Evolutionary conservation across 495 filamentous ascomycete genomes (phyloP), one percentile per base, ranked within the genome.

Genomic region (Daldinia caldariorum): DNA sequence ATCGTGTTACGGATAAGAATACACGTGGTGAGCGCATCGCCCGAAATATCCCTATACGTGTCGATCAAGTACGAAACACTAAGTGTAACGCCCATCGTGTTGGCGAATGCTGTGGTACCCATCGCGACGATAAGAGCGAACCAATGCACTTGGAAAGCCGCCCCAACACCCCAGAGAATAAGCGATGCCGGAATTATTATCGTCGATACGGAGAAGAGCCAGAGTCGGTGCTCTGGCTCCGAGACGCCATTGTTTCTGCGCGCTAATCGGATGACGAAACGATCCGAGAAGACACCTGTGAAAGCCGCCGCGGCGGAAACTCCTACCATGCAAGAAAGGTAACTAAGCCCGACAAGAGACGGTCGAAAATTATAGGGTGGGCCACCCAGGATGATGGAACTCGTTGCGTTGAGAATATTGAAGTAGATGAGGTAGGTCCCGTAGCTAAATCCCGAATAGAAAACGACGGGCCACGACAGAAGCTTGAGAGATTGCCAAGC

Each of bases 1-100:
- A 90, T 90, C 18, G 86, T 89, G 70, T 90, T 91, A 5, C 89
- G 85, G 26, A 90, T 82, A 4, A 91, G 66, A 59, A 91, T 91
- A 9, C 89, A 84, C 39, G 84, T 87, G 8, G 86, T 83, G 69
- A 91, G 84, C 0, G 87, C 87, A 58, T 90, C 87, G 6, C 88
- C 86, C 35, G 85, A 85, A 29, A 91, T 69, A 53, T 89, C 88
- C 13, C 84, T 83, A 72, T 90, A 91, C 56, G 84, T 84, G 72
- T 90, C 89, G 47, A 91, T 84, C 35, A 86, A 78, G 66, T 91
- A 91, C 35, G 85, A 84, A 29, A 90, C 83, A 47, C 83, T 86
- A 14, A 90, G 77, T 4, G 87, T 87, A 26, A 90, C 67, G 1
- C 87, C 88, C 63, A 86, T 81, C 14, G 84, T 84, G 64, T 87